Base-by-base conservation (phyloP, 306 rosid genomes). In the Myrica gale region DNA sequence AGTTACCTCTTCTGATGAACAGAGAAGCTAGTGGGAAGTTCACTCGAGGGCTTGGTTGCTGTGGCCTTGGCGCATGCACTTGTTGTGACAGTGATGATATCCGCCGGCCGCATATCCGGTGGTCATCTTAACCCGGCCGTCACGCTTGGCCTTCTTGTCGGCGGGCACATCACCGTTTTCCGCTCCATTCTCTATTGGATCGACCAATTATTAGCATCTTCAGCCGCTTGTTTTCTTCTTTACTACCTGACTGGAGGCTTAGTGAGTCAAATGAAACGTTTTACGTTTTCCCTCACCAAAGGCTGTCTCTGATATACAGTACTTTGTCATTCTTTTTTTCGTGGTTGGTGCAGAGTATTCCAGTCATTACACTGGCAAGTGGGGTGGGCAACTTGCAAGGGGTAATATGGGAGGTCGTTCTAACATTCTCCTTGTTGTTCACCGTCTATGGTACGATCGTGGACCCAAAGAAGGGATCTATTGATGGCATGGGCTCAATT, bases 101-200 rank as follows among this genome's bases (percentile, higher is more conserved):
- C 98, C 3, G 89, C 93, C 57, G 98, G 92, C 7, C 98, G 91
- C 76, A 90, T 94, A 68, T 94, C 98, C 15, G 98, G 97, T 0
- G 97, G 98, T 17, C 97, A 94, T 67, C 92, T 94, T 43, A 94
- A 94, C 80, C 98, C 98, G 0, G 91, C 98, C 45, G 98, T 94
- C 45, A 91, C 98, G 0, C 83, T 90, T 0, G 97, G 93, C 44
- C 95, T 90, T 39, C 88, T 92, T 0, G 75, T 54, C 13, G 97
- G 96, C 1, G 98, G 97, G 1, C 95, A 86, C 71, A 92, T 94
- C 79, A 92, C 96, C 8, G 46, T 90, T 26, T 65, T 92, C 73
- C 89, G 93, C 17, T 89, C 98, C 9, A 3, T 87, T 47, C 85
- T 94, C n/a, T 94, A 91, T 43, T 94, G 93, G 98, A 92, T 94